Base-by-base conservation (phyloP, 2,329 filamentous ascomycete genomes). In the Thermomyces lanuginosus region DNA sequence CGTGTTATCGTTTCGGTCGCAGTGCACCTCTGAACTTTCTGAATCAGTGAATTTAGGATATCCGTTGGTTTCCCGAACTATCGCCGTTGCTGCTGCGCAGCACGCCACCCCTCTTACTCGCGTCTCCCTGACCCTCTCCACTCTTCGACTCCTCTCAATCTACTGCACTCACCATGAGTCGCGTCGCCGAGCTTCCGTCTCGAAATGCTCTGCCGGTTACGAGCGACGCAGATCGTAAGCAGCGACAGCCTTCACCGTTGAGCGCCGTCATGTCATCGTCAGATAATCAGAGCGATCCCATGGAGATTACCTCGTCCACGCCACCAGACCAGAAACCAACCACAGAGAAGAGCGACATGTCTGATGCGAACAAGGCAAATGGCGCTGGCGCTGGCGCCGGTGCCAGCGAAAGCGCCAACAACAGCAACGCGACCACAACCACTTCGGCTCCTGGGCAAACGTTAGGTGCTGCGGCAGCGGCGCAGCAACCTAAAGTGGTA, bases 401-500 rank as follows among this genome's bases (percentile, higher is more conserved):
- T 20, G 36, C 45, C 22, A 35, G 40, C 29, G 42, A 53, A 32
- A 32, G 35, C 24, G 40, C 40, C 22, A 42, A 38, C 27, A 24
- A 40, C 28, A 43, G 39, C 26, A 28, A 18, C 15, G 20, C 31
- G 25, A 32, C 29, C 19, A 8, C 16, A 16, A 42, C 35, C 30
- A 39, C 36, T 16, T 26, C 33, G 36, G 38, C 34, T 29, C 36
- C 35, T 2, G 45, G 43, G 32, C 49, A 49, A 26, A 45, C 50
- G 13, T 44, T 55, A 26, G 53, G 53, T 6, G 60, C 59, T 45
- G 61, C 57, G 45, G 51, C 54, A 28, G 56, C 60, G 24, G 76
- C 84, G 27, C 82, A 92, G 48, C 84, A 92, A 49, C 84, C 89
- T 33, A 98, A 98, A 58, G 86, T 93, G 22, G 83, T 95, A 9